Evolutionary conservation across 306 rosid species (phyloP).

Genomic region (Fragaria ananassa): DNA sequence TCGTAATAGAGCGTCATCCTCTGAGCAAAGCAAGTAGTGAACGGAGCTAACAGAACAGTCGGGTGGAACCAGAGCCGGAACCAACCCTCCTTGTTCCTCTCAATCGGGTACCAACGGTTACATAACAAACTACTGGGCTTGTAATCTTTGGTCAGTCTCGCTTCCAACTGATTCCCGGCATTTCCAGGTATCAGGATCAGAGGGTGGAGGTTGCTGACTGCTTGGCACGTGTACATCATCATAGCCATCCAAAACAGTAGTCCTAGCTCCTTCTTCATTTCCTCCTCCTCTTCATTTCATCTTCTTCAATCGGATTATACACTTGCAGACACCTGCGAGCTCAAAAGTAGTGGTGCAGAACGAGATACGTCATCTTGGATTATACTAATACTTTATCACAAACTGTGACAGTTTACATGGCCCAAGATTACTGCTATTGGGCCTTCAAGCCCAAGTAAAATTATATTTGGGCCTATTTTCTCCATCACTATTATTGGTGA

Average conservation of each 20-base stretch:
- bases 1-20: slow-evolving; percentile 80
- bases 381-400: background rate
- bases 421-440: background rate
- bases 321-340: background rate
- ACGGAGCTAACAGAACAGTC: slow-evolving; percentile 57
- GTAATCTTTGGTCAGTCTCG: slow-evolving; percentile 47
- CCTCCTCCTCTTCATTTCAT: background rate
- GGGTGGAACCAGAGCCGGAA: slow-evolving; percentile 89
- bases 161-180: slow-evolving; percentile 94
- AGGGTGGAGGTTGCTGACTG: slow-evolving; percentile 52
- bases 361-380: background rate
- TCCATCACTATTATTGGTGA: background rate
- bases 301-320: background rate
- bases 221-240: slow-evolving; percentile 49
- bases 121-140: slow-evolving; percentile 52
- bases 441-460: background rate
- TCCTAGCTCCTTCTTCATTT: slow-evolving; percentile 25
- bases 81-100: slow-evolving; percentile 58
- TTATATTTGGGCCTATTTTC: background rate
- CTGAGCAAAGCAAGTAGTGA: slow-evolving; percentile 69
- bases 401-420: background rate
- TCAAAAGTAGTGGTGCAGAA: slow-evolving; percentile 4
- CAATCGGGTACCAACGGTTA: slow-evolving; percentile 57
- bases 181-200: slow-evolving; percentile 70
- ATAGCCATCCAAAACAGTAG: slow-evolving; percentile 22